Base-by-base conservation (phyloP, 768 basidiomycete genomes). In the Russula brevipes region DNA sequence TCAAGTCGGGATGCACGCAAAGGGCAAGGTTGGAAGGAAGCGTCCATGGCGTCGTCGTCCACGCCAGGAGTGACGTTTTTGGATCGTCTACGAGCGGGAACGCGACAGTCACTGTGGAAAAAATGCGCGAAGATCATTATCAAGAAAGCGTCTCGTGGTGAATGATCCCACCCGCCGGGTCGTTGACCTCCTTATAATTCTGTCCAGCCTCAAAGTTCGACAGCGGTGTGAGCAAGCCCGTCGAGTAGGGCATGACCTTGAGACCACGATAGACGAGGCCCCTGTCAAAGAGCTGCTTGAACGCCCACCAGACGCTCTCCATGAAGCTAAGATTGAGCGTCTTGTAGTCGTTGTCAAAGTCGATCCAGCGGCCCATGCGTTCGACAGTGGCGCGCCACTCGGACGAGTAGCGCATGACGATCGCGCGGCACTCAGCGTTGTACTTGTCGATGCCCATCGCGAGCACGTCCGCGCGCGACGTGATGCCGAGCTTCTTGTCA, bases 241-340 rank as follows among this genome's bases (percentile, higher is more conserved):
- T 94, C 11, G 97, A 97, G 74, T 99, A 99, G 2, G 97, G 97
- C 94, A 99, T 97, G 66, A 99, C 97, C 62, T 84, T 82, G 66
- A 95, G 78, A 0, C 97, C 97, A 16, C 93, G 84, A 75, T 99
- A 99, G 17, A 99, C 94, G 77, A 94, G 76, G 5, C 81, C 85
- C 74, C 94, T 96, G 71, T 94, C 85, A 82, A 87, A 96, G n/a
- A 99, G 82, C 72, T 94, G 86, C 57, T 85, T 80, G 75, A 99
- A 99, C 9, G 92, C 97, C 97, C 97, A 99, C 97, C 97, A 99
- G 11, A 97, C 92, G 52, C 86, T 88, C 79, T 99, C 97, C 97
- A 99, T 98, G 75, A 91, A 99, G 9, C 86, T 78, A 7, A 86
- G 75, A 70, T 98, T 94, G 66, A 98, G 82, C 16, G 97, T 99